Evolutionary conservation across 495 filamentous ascomycete species (phyloP), one percentile per base, ranked within the genome.

Genomic region (Coniosporium apollinis): DNA sequence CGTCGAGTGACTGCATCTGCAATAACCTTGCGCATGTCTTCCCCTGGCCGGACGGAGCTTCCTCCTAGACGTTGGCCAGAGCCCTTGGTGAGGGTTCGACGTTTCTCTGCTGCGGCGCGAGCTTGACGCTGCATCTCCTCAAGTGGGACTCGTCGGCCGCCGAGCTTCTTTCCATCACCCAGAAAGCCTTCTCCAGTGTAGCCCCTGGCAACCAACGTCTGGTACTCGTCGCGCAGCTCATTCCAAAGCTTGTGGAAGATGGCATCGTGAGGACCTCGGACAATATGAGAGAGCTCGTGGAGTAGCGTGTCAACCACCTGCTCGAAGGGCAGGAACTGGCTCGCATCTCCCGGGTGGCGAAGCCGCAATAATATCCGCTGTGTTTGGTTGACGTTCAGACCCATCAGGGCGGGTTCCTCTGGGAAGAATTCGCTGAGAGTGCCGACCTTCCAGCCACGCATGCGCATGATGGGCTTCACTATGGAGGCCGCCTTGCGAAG

Each of bases 381-480:
- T 13, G 84, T 83, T 5, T 48, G 46, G 43, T 83, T 77, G 47
- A 76, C 59, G 49, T 97, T 97, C 6, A 94, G 52, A 2, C 78
- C 87, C 24, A 92, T 59, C 0, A 94, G 67, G 36, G 81, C 82
- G 5, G 58, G 52, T 44, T 91, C 63, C 1, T 66, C 59, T 0
- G 87, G 89, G 41, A 77, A 81, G 55, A 97, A 91, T 53, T 96
- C 89, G 18, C 71, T 70, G 11, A 97, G 69, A 26, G 76, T 70
- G 5, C 71, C 69, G 15, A 97, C 82, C 42, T 57, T 76, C 82
- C 85, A 97, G 17, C 63, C 64, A 28, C 82, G 67, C 33, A 80
- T 81, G 42, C 82, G 65, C 87, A 96, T 96, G 36, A 97, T 80
- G 10, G 89, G 89, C 54, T 94, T 97, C 28, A 96, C 86, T 10